These are phyloP conservation scores for Paramecium tetraurelia DNA, from an alignment of 73 alveolate genomes.

Conservation along the genomic window DNA sequence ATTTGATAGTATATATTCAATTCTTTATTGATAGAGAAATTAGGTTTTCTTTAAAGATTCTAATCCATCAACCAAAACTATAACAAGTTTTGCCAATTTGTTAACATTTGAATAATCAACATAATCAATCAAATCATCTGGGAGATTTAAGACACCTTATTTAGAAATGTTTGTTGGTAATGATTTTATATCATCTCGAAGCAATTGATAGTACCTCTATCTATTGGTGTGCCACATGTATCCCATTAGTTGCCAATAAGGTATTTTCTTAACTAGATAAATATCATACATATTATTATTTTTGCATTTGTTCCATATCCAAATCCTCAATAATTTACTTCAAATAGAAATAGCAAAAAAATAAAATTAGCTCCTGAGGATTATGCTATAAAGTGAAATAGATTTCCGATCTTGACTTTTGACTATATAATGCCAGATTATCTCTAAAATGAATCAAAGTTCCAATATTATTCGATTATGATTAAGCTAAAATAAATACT, in stretches of 20 bases:
- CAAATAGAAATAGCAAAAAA: not conserved
- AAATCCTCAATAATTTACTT: slow-evolving; percentile 21
- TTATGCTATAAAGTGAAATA: not conserved
- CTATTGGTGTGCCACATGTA: slow-evolving; percentile 2
- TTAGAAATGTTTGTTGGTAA: not conserved
- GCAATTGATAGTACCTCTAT: not conserved
- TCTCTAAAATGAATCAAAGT: slow-evolving; percentile 28
- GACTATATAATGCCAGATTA: not conserved
- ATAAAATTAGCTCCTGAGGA: not conserved
- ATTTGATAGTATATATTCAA: not conserved
- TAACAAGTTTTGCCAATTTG: not conserved
- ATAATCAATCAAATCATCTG: not conserved
- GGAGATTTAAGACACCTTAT: not conserved
- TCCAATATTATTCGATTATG: not conserved
- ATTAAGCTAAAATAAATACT: not conserved
- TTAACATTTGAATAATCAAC: not conserved
- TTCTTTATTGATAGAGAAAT: not conserved
- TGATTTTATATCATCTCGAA: not conserved
- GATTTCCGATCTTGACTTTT: not conserved
- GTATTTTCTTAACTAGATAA: not conserved
- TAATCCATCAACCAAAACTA: not conserved
- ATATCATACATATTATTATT: not conserved
- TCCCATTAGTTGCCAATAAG: slow-evolving; percentile 1
- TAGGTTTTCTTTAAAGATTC: not conserved
- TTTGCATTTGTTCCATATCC: not conserved